Conservation (phyloP, 2,329 filamentous ascomycete species). For the Claviceps quebecensis region DNA sequence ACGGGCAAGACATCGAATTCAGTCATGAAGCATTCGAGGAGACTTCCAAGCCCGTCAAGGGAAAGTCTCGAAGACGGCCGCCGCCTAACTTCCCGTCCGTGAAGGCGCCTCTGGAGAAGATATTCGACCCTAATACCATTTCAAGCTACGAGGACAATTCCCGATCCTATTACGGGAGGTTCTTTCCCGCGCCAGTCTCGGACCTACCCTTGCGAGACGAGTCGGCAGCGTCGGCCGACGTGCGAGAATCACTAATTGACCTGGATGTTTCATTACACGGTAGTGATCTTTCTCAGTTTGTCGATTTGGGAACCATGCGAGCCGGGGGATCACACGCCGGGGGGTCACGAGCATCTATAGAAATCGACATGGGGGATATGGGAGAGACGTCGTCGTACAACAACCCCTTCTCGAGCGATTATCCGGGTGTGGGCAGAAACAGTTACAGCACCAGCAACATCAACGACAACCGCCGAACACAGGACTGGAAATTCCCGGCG, state of each 20-base stretch:
- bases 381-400: constrained; percentile 30
- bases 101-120: constrained; percentile 46
- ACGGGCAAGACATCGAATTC: constrained; percentile 44
- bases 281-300: constrained; percentile 41
- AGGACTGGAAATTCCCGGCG: constrained; percentile 46
- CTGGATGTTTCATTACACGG: constrained; percentile 46
- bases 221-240: constrained; percentile 30
- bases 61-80: constrained; percentile 39
- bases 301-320: constrained; percentile 47
- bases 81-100: constrained; percentile 43
- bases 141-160: constrained; percentile 52
- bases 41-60: constrained; percentile 37
- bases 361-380: constrained; percentile 33
- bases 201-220: constrained; percentile 47
- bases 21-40: constrained; percentile 29
- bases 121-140: constrained; percentile 53
- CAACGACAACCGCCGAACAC: constrained; percentile 35
- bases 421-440: constrained; percentile 35
- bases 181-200: constrained; percentile 27
- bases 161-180: constrained; percentile 41
- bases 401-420: constrained; percentile 42
- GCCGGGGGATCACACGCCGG: constrained; percentile 33
- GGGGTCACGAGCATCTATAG: constrained; percentile 31
- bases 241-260: constrained; percentile 52
- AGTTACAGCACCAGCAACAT: constrained; percentile 9